A percentile compares a stretch with the other conserved stretches of the same genome.
These are phyloP conservation scores for Penicillium sp. DNA, from an alignment of 2,329 filamentous ascomycete species.

Conservation along the genomic window DNA sequence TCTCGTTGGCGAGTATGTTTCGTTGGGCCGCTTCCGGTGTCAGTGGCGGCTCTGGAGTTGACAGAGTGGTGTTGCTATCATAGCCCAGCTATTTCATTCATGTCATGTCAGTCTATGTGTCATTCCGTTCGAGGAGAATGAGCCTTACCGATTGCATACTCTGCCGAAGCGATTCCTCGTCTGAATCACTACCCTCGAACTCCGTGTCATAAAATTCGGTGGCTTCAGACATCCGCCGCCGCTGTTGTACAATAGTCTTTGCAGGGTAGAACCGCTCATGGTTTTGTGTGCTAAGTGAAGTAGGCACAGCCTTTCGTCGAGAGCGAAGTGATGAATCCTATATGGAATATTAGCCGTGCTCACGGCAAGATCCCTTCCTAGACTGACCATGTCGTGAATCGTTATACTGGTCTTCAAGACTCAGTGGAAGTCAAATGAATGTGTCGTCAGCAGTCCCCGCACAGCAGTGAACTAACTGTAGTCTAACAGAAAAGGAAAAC, in stretches of 20 bases:
- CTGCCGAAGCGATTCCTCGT: conserved; percentile 57
- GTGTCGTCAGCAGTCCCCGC: conserved; percentile 1
- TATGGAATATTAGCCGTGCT: neutral
- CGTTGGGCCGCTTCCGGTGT: conserved; percentile 70
- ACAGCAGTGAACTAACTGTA: conserved; percentile 3
- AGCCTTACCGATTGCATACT: conserved; percentile 36
- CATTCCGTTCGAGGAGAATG: neutral
- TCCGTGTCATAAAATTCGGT: conserved; percentile 41
- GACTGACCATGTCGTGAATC: neutral
- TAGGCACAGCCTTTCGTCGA: conserved; percentile 20
- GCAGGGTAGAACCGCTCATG: conserved; percentile 16
- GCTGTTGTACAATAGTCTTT: conserved; percentile 12
- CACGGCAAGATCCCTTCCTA: neutral
- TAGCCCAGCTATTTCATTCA: conserved; percentile 25
- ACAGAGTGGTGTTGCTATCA: conserved; percentile 81
- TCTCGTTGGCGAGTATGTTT: conserved; percentile 56
- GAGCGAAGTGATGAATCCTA: conserved; percentile 16
- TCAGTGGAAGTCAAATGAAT: neutral
- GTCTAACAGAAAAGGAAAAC: neutral
- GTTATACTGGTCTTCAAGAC: neutral
- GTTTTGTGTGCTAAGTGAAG: conserved; percentile 16
- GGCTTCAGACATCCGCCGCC: conserved; percentile 34
- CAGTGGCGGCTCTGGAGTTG: conserved; percentile 67
- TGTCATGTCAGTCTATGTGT: neutral
- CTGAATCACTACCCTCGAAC: conserved; percentile 47